Evolutionary conservation across 1,139 yeast species (phyloP).

Genomic region (Saccharomyces hybrid): DNA sequence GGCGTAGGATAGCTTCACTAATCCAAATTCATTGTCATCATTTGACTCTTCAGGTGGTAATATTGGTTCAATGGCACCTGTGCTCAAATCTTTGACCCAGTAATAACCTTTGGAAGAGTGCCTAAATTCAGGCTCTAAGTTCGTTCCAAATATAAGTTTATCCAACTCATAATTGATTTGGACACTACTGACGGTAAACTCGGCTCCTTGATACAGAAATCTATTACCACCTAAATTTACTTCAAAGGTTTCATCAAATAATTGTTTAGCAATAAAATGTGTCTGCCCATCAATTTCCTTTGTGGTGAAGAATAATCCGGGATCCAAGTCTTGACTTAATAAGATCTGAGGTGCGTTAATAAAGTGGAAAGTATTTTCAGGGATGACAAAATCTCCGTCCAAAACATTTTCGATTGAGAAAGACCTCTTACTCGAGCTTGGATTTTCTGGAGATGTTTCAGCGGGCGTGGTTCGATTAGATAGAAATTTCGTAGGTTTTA

Average conservation of each 20-base stretch:
- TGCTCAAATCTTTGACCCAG: slow-evolving; percentile 50
- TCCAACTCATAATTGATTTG: slow-evolving; percentile 27
- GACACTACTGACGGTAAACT: slow-evolving; percentile 18
- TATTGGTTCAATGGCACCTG: slow-evolving; percentile 39
- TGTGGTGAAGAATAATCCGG: slow-evolving; percentile 31
- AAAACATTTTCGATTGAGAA: slow-evolving; percentile 25
- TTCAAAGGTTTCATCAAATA: slow-evolving; percentile 17
- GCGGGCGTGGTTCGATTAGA: not conserved
- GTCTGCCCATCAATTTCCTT: slow-evolving; percentile 13
- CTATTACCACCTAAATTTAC: slow-evolving; percentile 14
- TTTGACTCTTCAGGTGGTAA: slow-evolving; percentile 18
- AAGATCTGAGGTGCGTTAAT: slow-evolving; percentile 27
- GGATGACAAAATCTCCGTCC: slow-evolving; percentile 22
- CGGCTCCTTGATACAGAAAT: slow-evolving; percentile 23
- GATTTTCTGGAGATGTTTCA: not conserved
- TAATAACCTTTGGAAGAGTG: slow-evolving; percentile 64
- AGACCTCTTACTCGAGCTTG: not conserved
- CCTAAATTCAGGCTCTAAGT: slow-evolving; percentile 51
- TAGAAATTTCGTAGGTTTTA: not conserved
- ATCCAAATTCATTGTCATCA: slow-evolving; percentile 13
- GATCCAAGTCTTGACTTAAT: slow-evolving; percentile 26
- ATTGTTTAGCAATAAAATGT: slow-evolving; percentile 25
- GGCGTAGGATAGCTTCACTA: slow-evolving; percentile 42
- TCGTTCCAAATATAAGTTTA: slow-evolving; percentile 28
- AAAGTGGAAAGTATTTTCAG: slow-evolving; percentile 26